Evolutionary conservation across 768 basidiomycete genomes (phyloP).

Genomic region (Gloeopeniophorella convolvens): DNA sequence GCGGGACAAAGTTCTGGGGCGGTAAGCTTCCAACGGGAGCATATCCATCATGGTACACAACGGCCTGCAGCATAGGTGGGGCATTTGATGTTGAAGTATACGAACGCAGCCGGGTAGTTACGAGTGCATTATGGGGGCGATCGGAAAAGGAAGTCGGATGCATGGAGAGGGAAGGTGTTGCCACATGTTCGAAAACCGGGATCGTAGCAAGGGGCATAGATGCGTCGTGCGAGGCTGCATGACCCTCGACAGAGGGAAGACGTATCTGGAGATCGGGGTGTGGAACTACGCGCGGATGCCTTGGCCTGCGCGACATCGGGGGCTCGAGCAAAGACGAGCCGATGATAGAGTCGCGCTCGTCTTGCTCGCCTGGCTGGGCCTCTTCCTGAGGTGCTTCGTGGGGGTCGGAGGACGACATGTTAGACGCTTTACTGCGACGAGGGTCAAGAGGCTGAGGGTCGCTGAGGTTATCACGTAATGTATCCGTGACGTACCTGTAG

Average conservation of each 20-base stretch:
- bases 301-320: conserved; percentile 6
- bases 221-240: background rate
- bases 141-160: background rate
- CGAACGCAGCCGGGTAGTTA: background rate
- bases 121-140: background rate
- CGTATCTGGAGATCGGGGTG: background rate
- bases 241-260: background rate
- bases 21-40: conserved; percentile 6
- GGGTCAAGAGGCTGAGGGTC: conserved; percentile 3
- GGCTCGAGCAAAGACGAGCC: conserved; percentile 9
- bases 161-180: background rate
- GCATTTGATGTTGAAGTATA: background rate
- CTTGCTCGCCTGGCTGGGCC: background rate
- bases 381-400: conserved; percentile 4
- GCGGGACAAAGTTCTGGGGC: conserved; percentile 5
- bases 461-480: conserved; percentile 12
- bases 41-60: conserved; percentile 3
- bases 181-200: background rate
- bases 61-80: background rate
- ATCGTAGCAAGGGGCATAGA: background rate
- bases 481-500: conserved; percentile 13
- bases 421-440: conserved; percentile 8
- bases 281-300: background rate
- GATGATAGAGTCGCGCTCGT: conserved; percentile 5
- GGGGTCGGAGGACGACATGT: conserved; percentile 13